Percentiles rank a stretch among this genome's conserved stretches.
These are phyloP conservation scores for Talaromyces wortmannii DNA, from an alignment of 495 filamentous ascomycete genomes.

Conservation along the genomic window DNA sequence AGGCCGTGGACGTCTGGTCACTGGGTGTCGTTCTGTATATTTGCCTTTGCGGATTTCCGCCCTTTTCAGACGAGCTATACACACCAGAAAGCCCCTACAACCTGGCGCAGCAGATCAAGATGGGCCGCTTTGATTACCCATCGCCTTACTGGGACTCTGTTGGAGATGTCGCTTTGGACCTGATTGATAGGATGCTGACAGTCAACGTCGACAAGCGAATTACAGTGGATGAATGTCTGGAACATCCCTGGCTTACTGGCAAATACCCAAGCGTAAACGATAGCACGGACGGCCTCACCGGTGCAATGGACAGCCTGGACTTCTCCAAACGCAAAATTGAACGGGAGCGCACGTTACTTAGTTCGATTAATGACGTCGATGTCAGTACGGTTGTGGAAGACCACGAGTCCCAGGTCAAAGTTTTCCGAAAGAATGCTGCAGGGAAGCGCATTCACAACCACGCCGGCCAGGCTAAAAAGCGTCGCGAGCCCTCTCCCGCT, in stretches of 20 bases:
- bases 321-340: slow-evolving; percentile 73
- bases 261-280: slow-evolving; percentile 49
- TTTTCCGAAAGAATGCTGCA: slow-evolving; percentile 69
- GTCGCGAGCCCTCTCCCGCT: slow-evolving; percentile 53
- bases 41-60: slow-evolving; percentile 95
- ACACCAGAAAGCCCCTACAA: slow-evolving; percentile 73
- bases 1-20: slow-evolving; percentile 95
- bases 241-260: slow-evolving; percentile 82
- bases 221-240: slow-evolving; percentile 82
- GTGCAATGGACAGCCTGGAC: slow-evolving; percentile 71
- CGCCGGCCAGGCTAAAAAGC: slow-evolving; percentile 16
- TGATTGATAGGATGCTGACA: slow-evolving; percentile 92
- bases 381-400: slow-evolving; percentile 55
- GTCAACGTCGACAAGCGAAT: slow-evolving; percentile 78
- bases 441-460: slow-evolving; percentile 35
- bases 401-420: slow-evolving; percentile 56
- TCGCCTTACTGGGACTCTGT: slow-evolving; percentile 97
- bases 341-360: slow-evolving; percentile 80
- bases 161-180: slow-evolving; percentile 79
- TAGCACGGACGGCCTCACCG: slow-evolving; percentile 89
- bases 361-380: slow-evolving; percentile 71
- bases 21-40: slow-evolving; percentile 99
- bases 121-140: slow-evolving; percentile 86
- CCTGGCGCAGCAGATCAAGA: slow-evolving; percentile 84
- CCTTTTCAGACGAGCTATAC: slow-evolving; percentile 90